These are phyloP conservation scores for Boletus rubescentipes DNA, from an alignment of 768 basidiomycete species.

Conservation along the genomic window DNA sequence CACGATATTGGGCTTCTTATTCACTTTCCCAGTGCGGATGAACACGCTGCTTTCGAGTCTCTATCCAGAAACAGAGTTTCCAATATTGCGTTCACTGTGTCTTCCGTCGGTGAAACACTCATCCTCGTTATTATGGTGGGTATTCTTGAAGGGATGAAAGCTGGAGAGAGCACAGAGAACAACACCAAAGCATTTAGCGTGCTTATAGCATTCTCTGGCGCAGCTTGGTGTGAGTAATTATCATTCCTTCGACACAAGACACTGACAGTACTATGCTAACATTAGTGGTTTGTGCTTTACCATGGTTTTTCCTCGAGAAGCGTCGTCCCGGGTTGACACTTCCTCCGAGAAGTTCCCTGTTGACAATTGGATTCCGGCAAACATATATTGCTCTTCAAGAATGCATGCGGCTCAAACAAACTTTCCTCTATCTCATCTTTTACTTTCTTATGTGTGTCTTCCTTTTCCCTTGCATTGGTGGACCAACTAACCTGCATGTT, in stretches of 20 bases:
- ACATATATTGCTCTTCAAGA: conserved; percentile 60
- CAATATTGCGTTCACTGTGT: conserved; percentile 71
- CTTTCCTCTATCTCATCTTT: conserved; percentile 70
- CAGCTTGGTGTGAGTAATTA: conserved; percentile 59
- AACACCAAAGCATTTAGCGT: conserved; percentile 76
- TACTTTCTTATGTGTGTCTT: conserved; percentile 69
- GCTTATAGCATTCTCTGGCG: conserved; percentile 77
- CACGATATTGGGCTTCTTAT: neutral
- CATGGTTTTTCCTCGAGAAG: conserved; percentile 74
- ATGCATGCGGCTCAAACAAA: conserved; percentile 68
- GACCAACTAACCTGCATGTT: neutral
- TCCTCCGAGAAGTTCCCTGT: conserved; percentile 52
- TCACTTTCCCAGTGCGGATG: conserved; percentile 36
- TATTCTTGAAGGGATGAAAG: conserved; percentile 64
- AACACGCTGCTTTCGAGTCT: conserved; percentile 57
- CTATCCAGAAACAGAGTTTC: conserved; percentile 71
- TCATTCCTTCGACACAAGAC: neutral
- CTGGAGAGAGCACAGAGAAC: conserved; percentile 60
- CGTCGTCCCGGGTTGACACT: conserved; percentile 61
- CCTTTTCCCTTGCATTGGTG: too few species aligned
- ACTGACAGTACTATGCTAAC: neutral
- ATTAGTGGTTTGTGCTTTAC: conserved; percentile 62
- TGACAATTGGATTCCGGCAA: conserved; percentile 70
- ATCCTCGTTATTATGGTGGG: conserved; percentile 74
- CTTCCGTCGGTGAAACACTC: conserved; percentile 67